Conservation (phyloP, 371 early-diverging fungal species). For the Conidiobolus incongruus region DNA sequence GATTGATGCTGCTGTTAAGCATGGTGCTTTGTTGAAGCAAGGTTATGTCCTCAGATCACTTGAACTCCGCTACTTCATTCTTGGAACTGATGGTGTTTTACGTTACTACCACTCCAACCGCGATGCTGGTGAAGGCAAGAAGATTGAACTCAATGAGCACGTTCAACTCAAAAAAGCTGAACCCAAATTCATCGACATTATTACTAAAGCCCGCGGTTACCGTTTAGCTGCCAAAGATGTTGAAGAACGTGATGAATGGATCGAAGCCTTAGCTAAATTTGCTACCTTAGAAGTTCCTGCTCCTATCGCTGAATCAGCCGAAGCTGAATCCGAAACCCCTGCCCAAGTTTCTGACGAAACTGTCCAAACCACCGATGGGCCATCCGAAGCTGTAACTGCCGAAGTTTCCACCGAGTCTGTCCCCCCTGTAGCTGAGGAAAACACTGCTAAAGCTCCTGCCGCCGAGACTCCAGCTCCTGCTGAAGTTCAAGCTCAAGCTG, state of each 20-base stretch:
- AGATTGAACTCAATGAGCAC: conserved; percentile 1
- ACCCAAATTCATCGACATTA: background rate
- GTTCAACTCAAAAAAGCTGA: background rate
- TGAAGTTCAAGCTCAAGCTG: conserved; percentile 1
- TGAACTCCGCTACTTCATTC: conserved; percentile 1
- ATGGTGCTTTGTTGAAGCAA: conserved; percentile 2
- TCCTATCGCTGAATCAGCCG: background rate
- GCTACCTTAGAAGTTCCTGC: background rate
- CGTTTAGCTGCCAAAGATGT: background rate
- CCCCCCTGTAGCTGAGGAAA: background rate
- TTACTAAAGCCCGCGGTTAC: background rate
- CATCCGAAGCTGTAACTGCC: background rate
- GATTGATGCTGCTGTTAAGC: background rate
- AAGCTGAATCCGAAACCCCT: background rate
- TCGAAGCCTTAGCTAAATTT: conserved; percentile 1
- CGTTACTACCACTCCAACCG: conserved; percentile 1
- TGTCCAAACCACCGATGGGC: background rate
- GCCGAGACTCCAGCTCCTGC: background rate
- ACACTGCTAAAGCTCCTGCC: background rate
- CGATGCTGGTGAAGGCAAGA: conserved; percentile 1
- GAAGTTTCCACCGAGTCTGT: background rate
- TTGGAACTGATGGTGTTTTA: conserved; percentile 1
- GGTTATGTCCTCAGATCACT: background rate
- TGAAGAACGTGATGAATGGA: conserved; percentile 3
- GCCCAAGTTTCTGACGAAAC: background rate